phyloP scores from a whole-genome alignment of 768 basidiomycete species.

The Rossbeevera mucosa region DNA sequence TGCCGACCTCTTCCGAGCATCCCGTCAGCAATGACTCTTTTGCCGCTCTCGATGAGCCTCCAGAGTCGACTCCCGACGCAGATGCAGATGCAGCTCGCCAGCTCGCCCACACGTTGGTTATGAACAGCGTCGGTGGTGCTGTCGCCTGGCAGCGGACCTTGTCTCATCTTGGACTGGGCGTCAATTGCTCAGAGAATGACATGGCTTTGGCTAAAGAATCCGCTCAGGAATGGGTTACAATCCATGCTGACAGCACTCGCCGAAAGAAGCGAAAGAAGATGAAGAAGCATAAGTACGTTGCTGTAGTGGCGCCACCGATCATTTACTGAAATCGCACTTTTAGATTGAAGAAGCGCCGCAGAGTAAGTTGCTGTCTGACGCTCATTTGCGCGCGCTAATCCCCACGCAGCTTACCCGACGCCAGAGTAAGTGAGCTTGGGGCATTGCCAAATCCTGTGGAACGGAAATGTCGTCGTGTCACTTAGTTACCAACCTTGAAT shows the following conservation, averaged over 20 bases:
- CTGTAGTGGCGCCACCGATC: slow-evolving; percentile 2
- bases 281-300: slow-evolving; percentile 90
- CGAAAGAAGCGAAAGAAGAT: slow-evolving; percentile 90
- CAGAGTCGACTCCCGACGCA: slow-evolving; percentile 56
- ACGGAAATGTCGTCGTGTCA: not conserved
- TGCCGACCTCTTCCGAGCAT: slow-evolving; percentile 16
- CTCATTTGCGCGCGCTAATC: slow-evolving; percentile 9
- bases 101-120: slow-evolving; percentile 69
- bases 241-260: slow-evolving; percentile 76
- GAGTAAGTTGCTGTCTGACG: slow-evolving; percentile 45
- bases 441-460: not conserved
- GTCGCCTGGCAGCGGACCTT: slow-evolving; percentile 68
- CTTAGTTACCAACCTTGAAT: slow-evolving; percentile 1
- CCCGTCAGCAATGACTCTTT: slow-evolving; percentile 26
- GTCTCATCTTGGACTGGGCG: slow-evolving; percentile 57
- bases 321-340: slow-evolving; percentile 8
- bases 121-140: slow-evolving; percentile 57
- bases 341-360: slow-evolving; percentile 88
- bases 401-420: slow-evolving; percentile 42
- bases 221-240: slow-evolving; percentile 58
- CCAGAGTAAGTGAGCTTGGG: slow-evolving; percentile 27
- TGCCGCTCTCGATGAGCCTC: slow-evolving; percentile 38
- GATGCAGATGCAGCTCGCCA: slow-evolving; percentile 79
- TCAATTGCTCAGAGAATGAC: slow-evolving; percentile 45
- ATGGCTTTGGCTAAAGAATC: slow-evolving; percentile 49